Percentiles rank a stretch among this genome's conserved stretches.
These are phyloP conservation scores for Elaphomyces granulatus DNA, from an alignment of 495 filamentous ascomycete species.

Conservation along the genomic window DNA sequence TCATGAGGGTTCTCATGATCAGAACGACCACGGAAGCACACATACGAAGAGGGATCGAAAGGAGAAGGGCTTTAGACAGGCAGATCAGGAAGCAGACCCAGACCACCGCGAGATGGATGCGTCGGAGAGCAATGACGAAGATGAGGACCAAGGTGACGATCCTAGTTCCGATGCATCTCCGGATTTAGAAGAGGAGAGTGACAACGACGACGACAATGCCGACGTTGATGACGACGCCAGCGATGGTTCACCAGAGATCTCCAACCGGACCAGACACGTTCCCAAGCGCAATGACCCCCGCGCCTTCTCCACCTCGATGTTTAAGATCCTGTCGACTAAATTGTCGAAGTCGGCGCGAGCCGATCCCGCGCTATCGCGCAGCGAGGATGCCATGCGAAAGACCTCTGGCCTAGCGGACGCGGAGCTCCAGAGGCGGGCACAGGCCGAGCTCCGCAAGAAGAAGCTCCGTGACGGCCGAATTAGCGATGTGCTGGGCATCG, in stretches of 20 bases:
- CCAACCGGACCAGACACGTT: conserved; percentile 14
- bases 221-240: conserved; percentile 14
- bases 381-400: conserved; percentile 48
- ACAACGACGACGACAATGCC: conserved; percentile 21
- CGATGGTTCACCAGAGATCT: too few relatives aligned
- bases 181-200: conserved; percentile 21
- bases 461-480: conserved; percentile 79
- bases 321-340: conserved; percentile 79
- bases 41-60: too few relatives aligned
- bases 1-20: conserved; percentile 28
- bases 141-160: conserved; percentile 19
- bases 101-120: neutral
- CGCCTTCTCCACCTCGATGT: conserved; percentile 81
- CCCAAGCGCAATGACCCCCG: conserved; percentile 76
- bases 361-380: conserved; percentile 82
- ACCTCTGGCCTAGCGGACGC: conserved; percentile 51
- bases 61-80: conserved; percentile 1
- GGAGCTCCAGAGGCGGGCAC: conserved; percentile 67
- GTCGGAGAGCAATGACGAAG: conserved; percentile 7
- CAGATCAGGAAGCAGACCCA: neutral
- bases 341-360: conserved; percentile 60
- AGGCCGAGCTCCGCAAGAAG: conserved; percentile 53
- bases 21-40: too few relatives aligned
- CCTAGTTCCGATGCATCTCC: conserved; percentile 16
- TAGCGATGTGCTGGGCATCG: conserved; percentile 59